Evolutionary conservation across 2,329 filamentous ascomycete species (phyloP), one percentile per base, ranked within the genome.

Genomic region (Colletotrichum cereale): DNA sequence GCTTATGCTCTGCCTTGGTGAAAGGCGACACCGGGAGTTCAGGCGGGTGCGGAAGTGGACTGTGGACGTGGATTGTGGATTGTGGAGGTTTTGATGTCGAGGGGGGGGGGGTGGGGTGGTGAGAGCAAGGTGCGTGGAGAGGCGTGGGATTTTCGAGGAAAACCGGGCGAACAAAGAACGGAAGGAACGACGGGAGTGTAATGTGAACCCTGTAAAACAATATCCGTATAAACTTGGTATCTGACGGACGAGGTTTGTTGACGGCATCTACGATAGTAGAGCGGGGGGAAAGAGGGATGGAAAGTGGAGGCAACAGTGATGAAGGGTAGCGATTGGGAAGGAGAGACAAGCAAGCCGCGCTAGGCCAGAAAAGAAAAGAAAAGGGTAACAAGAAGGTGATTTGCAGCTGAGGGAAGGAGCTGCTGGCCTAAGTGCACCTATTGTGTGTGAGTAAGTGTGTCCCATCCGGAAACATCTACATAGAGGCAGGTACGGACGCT

Each of bases 291-390:
- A 34, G 31, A 21, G 16, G 26, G 47, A 48, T 29, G 18, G 44
- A 18, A 36, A 38, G 67, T 67, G 63, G 67, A 71, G 67, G 63
- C 50, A 56, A 53, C n/a, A n/a, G 48, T 68, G 68, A 68, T 63
- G 65, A 68, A 71, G 58, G 65, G 52, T 44, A 40, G 40, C 44
- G 16, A 8, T 48, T 34, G 58, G 53, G 68, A 58, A 71, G 68
- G 64, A 52, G 65, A 71, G 65, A 58, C 65, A 63, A 68, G 58
- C 64, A 68, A 47, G 58, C 44, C 24, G 44, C 7, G 31, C 57
- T 63, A 52, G 24, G 44, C n/a, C 42, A 18, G 38, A 56, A 55
- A 67, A 66, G 65, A 60, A 57, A 71, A 21, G 4, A 66, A 65
- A 58, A 68, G 52, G 67, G 47, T 68, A n/a, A n/a, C n/a, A n/a